phyloP scores from a whole-genome alignment of 2,329 filamentous ascomycete genomes.

The Alternaria metachromatica region DNA sequence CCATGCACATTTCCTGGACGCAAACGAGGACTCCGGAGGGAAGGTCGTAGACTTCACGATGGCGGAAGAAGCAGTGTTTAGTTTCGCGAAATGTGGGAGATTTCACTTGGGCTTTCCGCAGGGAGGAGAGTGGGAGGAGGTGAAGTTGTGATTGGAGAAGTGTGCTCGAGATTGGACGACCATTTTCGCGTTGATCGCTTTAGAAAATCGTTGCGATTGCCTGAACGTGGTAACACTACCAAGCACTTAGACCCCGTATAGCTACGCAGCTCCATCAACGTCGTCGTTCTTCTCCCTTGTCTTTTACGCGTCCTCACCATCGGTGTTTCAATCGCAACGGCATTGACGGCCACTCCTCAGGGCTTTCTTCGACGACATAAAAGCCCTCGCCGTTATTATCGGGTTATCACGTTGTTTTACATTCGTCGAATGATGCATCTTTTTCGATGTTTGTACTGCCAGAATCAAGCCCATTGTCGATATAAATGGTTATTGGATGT shows the following conservation, averaged over 20 bases:
- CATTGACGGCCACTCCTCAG: conserved; percentile 14
- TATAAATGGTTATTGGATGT: conserved; percentile 58
- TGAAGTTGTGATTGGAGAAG: conserved; percentile 18
- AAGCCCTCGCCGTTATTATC: conserved; percentile 59
- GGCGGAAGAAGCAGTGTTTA: conserved; percentile 40
- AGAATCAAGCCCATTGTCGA: conserved; percentile 57
- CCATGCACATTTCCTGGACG: conserved; percentile 45
- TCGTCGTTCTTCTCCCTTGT: not conserved
- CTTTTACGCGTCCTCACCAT: not conserved
- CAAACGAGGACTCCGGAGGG: conserved; percentile 43
- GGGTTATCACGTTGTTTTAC: conserved; percentile 24
- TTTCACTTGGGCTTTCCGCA: conserved; percentile 54
- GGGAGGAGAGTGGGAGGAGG: conserved; percentile 49
- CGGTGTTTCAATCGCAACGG: not conserved
- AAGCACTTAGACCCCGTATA: not conserved
- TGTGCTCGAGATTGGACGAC: conserved; percentile 44
- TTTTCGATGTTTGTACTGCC: conserved; percentile 59
- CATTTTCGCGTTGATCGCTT: conserved; percentile 49
- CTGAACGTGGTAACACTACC: not conserved
- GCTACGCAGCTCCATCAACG: not conserved
- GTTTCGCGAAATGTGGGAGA: conserved; percentile 51
- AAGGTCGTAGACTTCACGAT: conserved; percentile 49
- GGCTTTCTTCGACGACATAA: conserved; percentile 59
- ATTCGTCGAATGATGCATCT: conserved; percentile 26
- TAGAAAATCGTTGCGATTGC: conserved; percentile 43